Percentiles rank a stretch among this genome's conserved stretches.
Conservation (phyloP, 192 early-diverging fungal genomes). For the Podila verticillata region DNA sequence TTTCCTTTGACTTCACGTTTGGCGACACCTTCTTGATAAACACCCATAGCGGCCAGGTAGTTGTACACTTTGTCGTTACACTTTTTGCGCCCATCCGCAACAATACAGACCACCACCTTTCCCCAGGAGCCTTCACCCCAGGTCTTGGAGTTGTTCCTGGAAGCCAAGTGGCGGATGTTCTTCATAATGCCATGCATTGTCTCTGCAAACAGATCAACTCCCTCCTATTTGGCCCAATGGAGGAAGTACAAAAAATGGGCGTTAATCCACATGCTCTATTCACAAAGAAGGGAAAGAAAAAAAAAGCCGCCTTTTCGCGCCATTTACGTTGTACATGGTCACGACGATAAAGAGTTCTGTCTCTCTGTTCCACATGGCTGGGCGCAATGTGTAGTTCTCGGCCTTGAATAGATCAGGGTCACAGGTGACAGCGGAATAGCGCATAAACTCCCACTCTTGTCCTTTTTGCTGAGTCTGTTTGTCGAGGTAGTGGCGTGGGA, state of each 20-base stretch:
- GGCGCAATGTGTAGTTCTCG: constrained; percentile 72
- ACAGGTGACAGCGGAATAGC: constrained; percentile 80
- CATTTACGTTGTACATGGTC: constrained; percentile 75
- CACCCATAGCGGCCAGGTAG: constrained; percentile 78
- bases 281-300: not conserved
- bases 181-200: constrained; percentile 81
- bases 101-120: constrained; percentile 81
- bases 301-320: not conserved
- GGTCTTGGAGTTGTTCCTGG: constrained; percentile 59
- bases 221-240: constrained; percentile 60
- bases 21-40: constrained; percentile 80
- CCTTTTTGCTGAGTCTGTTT: constrained; percentile 55
- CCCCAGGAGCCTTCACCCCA: constrained; percentile 75
- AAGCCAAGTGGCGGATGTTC: constrained; percentile 81
- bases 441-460: constrained; percentile 79
- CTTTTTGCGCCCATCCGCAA: constrained; percentile 81
- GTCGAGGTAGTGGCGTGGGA: constrained; percentile 63
- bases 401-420: constrained; percentile 67
- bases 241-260: constrained; percentile 27
- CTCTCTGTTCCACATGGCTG: constrained; percentile 66
- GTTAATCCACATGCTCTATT: too few species aligned
- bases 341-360: constrained; percentile 86
- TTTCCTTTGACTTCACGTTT: constrained; percentile 73
- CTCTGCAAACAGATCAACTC: constrained; percentile 76
- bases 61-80: constrained; percentile 69